These are phyloP conservation scores for Xylariaceae sp. DNA, from an alignment of 2,329 filamentous ascomycete species.

Conservation along the genomic window DNA sequence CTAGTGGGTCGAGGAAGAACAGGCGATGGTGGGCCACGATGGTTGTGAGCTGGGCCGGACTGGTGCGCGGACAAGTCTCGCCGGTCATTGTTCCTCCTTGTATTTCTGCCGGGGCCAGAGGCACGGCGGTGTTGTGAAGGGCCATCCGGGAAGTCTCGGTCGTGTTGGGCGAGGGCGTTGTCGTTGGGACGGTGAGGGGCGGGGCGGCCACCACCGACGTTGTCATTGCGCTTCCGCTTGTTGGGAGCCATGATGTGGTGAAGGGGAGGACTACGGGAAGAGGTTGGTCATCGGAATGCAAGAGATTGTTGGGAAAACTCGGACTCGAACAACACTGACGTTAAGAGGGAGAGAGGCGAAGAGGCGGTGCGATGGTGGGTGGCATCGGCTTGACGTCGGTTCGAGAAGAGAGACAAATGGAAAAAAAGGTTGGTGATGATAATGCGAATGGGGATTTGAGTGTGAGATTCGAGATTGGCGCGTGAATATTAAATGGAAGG, in stretches of 20 bases:
- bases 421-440: too few species aligned
- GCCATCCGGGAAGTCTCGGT: slow-evolving; percentile 46
- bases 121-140: slow-evolving; percentile 32
- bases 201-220: slow-evolving; percentile 47
- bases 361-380: slow-evolving; percentile 10
- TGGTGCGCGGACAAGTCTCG: slow-evolving; percentile 47
- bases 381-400: slow-evolving; percentile 18
- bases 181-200: slow-evolving; percentile 61
- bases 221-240: slow-evolving; percentile 58
- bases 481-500: too few species aligned
- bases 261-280: slow-evolving; percentile 15
- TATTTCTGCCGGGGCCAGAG: slow-evolving; percentile 42
- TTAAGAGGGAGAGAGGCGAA: slow-evolving; percentile 13
- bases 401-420: slow-evolving; percentile 2
- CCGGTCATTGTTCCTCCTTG: slow-evolving; percentile 44
- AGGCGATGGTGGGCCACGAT: slow-evolving; percentile 30
- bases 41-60: slow-evolving; percentile 23
- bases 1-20: slow-evolving; percentile 34
- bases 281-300: slow-evolving; percentile 21
- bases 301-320: slow-evolving; percentile 5
- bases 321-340: slow-evolving; percentile 16
- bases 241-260: slow-evolving; percentile 45
- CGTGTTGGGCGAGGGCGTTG: slow-evolving; percentile 53
- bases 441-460: too few species aligned
- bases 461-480: too few species aligned